A percentile compares a stretch with the other conserved stretches of the same genome.
Conservation (phyloP, 73 alveolate genomes). For the Paraurostyla sp. region DNA sequence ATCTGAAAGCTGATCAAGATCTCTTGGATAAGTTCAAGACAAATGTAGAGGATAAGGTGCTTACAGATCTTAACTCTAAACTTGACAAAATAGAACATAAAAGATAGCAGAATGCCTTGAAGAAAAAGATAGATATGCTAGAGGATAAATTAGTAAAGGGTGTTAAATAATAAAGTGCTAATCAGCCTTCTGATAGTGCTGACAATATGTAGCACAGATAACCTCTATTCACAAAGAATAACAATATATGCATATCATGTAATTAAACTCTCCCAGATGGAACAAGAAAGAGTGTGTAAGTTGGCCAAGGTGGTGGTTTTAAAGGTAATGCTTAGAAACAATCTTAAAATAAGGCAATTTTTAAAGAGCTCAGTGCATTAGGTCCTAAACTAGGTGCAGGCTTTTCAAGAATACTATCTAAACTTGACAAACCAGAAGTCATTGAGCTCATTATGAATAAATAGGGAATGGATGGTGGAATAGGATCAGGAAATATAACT, state of each 20-base stretch:
- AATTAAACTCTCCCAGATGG: conserved; percentile 9
- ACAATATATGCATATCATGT: conserved; percentile 57
- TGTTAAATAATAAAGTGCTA: not conserved
- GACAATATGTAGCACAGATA: not conserved
- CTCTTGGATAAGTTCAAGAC: conserved; percentile 54
- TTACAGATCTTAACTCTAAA: conserved; percentile 40
- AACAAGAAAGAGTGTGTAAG: not conserved
- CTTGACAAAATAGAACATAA: conserved; percentile 66
- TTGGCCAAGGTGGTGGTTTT: conserved; percentile 42
- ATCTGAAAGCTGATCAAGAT: conserved; percentile 57
- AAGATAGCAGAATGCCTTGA: conserved; percentile 52
- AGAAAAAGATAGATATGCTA: conserved; percentile 44
- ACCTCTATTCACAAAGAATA: conserved; percentile 29
- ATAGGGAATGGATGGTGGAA: not conserved
- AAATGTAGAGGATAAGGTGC: conserved; percentile 65
- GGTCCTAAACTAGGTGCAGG: conserved; percentile 69
- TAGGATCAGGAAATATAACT: too few species aligned
- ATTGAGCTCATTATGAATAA: conserved; percentile 29
- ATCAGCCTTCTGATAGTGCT: not conserved
- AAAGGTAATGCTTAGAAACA: conserved; percentile 18
- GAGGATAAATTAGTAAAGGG: conserved; percentile 40
- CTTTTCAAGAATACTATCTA: conserved; percentile 54
- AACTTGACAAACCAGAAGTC: conserved; percentile 58
- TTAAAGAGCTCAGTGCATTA: conserved; percentile 31
- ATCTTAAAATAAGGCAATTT: conserved; percentile 25